Evolutionary conservation across 75 land plant genomes (phyloP), one percentile per base, ranked within the genome.

Genomic region (Picea sitchensis): DNA sequence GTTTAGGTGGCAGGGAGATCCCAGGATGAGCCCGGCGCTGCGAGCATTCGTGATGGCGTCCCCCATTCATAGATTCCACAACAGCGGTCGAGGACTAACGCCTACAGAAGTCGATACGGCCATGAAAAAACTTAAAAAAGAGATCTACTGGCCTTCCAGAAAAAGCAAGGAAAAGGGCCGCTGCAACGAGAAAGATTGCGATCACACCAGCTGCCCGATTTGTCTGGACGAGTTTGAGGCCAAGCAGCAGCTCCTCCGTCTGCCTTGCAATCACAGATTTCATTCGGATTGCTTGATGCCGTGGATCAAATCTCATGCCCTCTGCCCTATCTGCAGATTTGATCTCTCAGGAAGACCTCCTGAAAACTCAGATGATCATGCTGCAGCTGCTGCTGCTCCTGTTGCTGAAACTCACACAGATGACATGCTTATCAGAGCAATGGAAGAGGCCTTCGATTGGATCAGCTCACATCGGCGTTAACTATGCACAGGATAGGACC

Each of bases 251-350:
- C 84, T 92, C 60, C 78, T 57, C 32, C 47, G 81, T 47, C 86
- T 91, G 13, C 94, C 94, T 1, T 92, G 94, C 79, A 73, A 86
- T 15, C 94, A 90, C 54, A 90, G 85, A 86, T 92, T 90, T 58
- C 94, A 92, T 77, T 78, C 81, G 0, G 89, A 84, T 13, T 90
- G 92, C 78, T 69, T 92, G 4, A 80, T 83, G 1, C 94, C 94
- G 0, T 92, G 94, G 92, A 83, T 86, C 57, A 86, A 82, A 77
- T 83, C 83, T 80, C 78, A 88, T n/a, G 92, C 83, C 44, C 74
- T 84, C 71, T 92, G 92, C 78, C 94, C 94, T 0, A 80, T 88
- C n/a, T 92, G 92, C 77, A 80, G 91, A 59, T 82, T 59, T 60
- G 75, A 44, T 32, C 54, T 88, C 47, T 76, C 34, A 31, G 73